phyloP scores from a whole-genome alignment of 352 stramenopile species.

The Saprolegnia diclina region DNA sequence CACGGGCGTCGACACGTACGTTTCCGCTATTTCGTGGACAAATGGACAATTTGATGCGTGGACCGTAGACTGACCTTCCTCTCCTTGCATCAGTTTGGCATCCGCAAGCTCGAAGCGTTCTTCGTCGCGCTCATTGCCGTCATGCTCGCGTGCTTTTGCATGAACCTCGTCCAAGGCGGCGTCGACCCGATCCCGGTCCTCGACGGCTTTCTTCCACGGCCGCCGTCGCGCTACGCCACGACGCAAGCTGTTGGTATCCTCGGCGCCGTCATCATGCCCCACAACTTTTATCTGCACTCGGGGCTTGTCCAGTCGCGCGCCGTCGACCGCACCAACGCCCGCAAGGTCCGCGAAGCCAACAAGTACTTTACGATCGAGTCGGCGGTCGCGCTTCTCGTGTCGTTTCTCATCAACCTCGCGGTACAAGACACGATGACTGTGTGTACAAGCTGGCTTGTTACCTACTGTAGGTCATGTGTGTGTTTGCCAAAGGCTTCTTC shows the following conservation, averaged over 20 bases:
- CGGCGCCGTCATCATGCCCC: conserved; percentile 94
- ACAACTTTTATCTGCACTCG: conserved; percentile 95
- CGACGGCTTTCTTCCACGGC: conserved; percentile 72
- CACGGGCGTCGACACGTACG: conserved; percentile 35
- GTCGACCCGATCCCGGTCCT: conserved; percentile 60
- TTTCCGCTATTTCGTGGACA: not conserved
- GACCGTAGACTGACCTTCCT: conserved; percentile 87
- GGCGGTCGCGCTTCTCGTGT: conserved; percentile 86
- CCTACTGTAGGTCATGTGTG: conserved; percentile 43
- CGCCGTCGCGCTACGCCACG: conserved; percentile 64
- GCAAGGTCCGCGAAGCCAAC: conserved; percentile 80
- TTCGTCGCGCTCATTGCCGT: conserved; percentile 89
- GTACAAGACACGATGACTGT: conserved; percentile 41
- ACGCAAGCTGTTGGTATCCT: conserved; percentile 88
- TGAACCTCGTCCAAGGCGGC: conserved; percentile 83
- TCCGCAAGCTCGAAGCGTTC: conserved; percentile 90
- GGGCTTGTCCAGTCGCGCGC: conserved; percentile 74
- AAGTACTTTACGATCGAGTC: conserved; percentile 94
- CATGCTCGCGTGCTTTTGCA: conserved; percentile 92
- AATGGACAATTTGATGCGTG: not conserved
- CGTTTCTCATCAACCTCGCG: conserved; percentile 94
- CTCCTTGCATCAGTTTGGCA: conserved; percentile 86
- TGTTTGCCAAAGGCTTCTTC: conserved; percentile 93
- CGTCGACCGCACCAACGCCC: conserved; percentile 50
- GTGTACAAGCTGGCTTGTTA: not conserved